phyloP scores from a whole-genome alignment of 163 green algal genomes.

The Chlorella variabilis region DNA sequence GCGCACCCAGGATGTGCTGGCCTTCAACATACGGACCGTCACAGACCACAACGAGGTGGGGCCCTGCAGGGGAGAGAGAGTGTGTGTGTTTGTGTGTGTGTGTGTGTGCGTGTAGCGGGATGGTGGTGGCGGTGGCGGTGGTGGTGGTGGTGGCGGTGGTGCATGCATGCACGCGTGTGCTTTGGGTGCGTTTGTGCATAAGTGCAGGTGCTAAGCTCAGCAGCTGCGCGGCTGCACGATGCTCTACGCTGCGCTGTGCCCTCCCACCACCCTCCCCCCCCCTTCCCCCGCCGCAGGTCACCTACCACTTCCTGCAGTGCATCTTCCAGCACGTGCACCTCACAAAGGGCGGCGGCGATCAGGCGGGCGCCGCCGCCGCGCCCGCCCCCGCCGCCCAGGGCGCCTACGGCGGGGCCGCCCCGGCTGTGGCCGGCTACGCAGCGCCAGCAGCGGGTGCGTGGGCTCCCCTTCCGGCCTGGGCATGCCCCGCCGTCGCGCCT shows the following conservation, averaged over 20 bases:
- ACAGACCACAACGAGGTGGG: constrained; percentile 87
- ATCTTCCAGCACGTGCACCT: constrained; percentile 88
- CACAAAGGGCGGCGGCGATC: constrained; percentile 59
- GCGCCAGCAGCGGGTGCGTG: not conserved
- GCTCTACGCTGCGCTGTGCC: not conserved
- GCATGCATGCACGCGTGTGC: too few species aligned
- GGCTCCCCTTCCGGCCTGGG: too few species aligned
- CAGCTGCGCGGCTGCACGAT: too few species aligned
- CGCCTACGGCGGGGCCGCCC: constrained; percentile 12
- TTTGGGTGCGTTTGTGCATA: too few species aligned
- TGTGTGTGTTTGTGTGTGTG: not conserved
- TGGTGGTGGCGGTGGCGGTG: too few species aligned
- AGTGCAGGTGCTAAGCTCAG: too few species aligned
- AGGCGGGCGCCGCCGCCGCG: constrained; percentile 25
- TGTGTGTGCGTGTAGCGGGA: too few species aligned
- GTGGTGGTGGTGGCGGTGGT: too few species aligned
- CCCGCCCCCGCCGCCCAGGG: too few species aligned
- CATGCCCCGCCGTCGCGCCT: too few species aligned
- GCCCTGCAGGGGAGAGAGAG: too few species aligned
- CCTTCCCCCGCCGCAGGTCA: constrained; percentile 68
- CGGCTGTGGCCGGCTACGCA: not conserved
- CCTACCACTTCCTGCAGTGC: constrained; percentile 82
- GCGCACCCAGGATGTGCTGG: constrained; percentile 57
- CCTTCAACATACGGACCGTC: constrained; percentile 77
- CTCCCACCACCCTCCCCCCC: not conserved